A percentile compares a stretch with the other conserved stretches of the same genome.
These are phyloP conservation scores for Solanum pimpinellifolium DNA, from an alignment of 257 asterid species.

Conservation along the genomic window DNA sequence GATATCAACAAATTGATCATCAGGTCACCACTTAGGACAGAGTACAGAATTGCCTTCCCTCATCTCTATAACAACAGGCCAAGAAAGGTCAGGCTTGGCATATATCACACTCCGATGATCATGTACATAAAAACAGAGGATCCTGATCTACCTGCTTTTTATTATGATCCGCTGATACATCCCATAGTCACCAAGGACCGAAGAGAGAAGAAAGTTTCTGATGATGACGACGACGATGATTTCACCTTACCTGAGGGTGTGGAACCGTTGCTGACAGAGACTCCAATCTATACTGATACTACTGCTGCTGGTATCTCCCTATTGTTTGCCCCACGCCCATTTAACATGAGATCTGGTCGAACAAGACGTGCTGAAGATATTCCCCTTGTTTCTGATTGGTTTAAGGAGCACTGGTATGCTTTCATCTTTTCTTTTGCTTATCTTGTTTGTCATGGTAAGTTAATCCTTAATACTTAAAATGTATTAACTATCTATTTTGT, in stretches of 20 bases:
- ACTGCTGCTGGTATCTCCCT: constrained; percentile 97
- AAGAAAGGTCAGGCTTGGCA: constrained; percentile 79
- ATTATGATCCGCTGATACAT: constrained; percentile 90
- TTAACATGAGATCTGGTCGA: constrained; percentile 98
- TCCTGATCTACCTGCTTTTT: constrained; percentile 96
- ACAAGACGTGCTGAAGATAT: constrained; percentile 98
- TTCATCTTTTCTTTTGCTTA: not conserved
- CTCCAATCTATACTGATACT: constrained; percentile 84
- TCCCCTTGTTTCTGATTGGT: constrained; percentile 99
- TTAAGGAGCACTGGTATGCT: constrained; percentile 90
- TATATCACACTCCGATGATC: constrained; percentile 93
- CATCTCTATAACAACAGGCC: constrained; percentile 96
- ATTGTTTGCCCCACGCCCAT: constrained; percentile 96
- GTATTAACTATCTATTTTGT: not conserved
- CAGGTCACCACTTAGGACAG: constrained; percentile 98
- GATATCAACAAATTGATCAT: constrained; percentile 94
- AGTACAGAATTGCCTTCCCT: constrained; percentile 92
- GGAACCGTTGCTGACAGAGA: constrained; percentile 55
- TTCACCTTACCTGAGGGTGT: constrained; percentile 79
- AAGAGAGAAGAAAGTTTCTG: constrained; percentile 55
- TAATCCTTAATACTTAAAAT: not conserved
- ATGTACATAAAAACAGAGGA: constrained; percentile 99
- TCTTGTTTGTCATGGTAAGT: not conserved
- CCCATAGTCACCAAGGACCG: constrained; percentile 83
- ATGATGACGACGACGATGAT: constrained; percentile 88